These are phyloP conservation scores for Pseudogymnoascus sp. DNA, from an alignment of 2,329 filamentous ascomycete genomes.

Conservation along the genomic window DNA sequence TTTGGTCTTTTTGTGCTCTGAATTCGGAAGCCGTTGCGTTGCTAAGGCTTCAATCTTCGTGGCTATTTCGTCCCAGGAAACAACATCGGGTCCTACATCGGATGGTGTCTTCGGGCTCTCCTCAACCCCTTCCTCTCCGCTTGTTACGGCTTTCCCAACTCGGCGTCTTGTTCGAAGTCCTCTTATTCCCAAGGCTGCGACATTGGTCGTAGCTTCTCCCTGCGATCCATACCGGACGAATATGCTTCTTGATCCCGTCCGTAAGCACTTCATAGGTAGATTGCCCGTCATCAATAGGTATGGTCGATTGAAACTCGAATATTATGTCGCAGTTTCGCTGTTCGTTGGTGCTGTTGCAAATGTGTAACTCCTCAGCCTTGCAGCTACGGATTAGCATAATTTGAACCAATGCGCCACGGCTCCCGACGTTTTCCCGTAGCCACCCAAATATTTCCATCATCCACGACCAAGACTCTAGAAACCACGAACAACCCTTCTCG, in stretches of 20 bases:
- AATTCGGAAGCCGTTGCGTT: not conserved
- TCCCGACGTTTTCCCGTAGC: constrained; percentile 1
- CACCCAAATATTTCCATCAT: constrained; percentile 3
- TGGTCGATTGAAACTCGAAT: not conserved
- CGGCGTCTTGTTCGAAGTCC: constrained; percentile 3
- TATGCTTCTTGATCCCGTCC: not conserved
- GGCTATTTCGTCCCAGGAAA: constrained; percentile 8
- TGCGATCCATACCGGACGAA: not conserved
- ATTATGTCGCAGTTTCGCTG: not conserved
- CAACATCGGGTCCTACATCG: not conserved
- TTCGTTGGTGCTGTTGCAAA: not conserved
- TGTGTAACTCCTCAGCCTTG: not conserved
- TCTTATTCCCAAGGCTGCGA: not conserved
- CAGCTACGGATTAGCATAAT: not conserved
- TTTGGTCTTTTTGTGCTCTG: not conserved
- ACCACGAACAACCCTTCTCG: not conserved
- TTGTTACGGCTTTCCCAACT: not conserved
- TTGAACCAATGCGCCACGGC: not conserved
- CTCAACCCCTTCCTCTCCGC: not conserved
- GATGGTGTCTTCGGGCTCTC: not conserved
- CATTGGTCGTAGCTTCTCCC: not conserved
- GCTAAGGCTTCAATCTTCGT: constrained; percentile 5
- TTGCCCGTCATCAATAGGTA: not conserved
- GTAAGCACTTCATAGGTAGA: not conserved
- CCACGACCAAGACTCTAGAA: not conserved